Evolutionary conservation across 2,329 filamentous ascomycete species (phyloP).

Genomic region (Phaeomoniella chlamydospora): DNA sequence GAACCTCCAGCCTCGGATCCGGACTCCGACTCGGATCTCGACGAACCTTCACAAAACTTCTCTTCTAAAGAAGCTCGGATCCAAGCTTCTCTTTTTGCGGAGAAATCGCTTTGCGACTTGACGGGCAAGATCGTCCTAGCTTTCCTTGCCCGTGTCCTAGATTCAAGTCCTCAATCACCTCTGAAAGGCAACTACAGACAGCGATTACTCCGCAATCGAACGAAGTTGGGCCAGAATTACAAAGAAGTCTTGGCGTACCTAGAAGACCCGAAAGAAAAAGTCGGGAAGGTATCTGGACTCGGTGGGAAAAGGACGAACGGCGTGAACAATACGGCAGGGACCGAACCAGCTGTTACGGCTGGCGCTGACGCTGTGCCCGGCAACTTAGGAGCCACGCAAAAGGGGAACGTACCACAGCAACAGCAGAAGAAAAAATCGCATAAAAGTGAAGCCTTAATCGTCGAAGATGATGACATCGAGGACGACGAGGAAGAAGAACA

Average conservation of each 20-base stretch:
- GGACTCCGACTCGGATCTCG: constrained; percentile 60
- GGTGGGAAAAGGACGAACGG: constrained; percentile 14
- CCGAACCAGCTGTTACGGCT: not conserved
- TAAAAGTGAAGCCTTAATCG: constrained; percentile 9
- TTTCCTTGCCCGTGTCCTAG: constrained; percentile 60
- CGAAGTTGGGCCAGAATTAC: constrained; percentile 70
- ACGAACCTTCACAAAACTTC: constrained; percentile 53
- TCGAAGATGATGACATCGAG: constrained; percentile 13
- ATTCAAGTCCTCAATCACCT: constrained; percentile 21
- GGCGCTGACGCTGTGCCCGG: no score
- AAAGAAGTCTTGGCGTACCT: constrained; percentile 71
- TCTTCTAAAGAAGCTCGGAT: constrained; percentile 47
- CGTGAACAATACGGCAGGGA: constrained; percentile 4
- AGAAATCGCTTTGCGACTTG: constrained; percentile 74
- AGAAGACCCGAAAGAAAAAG: constrained; percentile 45
- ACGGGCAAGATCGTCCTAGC: constrained; percentile 74
- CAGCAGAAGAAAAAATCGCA: constrained; percentile 5
- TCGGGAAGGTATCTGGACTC: constrained; percentile 3
- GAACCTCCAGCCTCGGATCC: constrained; percentile 50
- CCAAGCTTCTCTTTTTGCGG: constrained; percentile 57
- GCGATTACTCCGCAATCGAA: constrained; percentile 64
- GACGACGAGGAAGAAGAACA: constrained; percentile 7
- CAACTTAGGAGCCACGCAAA: no score
- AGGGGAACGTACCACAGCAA: not conserved
- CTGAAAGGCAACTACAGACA: constrained; percentile 42